Percentiles rank a stretch among this genome's conserved stretches.
Evolutionary conservation across 192 early-diverging fungal species (phyloP).

Genomic region (Gryganskiella cystojenkinii): DNA sequence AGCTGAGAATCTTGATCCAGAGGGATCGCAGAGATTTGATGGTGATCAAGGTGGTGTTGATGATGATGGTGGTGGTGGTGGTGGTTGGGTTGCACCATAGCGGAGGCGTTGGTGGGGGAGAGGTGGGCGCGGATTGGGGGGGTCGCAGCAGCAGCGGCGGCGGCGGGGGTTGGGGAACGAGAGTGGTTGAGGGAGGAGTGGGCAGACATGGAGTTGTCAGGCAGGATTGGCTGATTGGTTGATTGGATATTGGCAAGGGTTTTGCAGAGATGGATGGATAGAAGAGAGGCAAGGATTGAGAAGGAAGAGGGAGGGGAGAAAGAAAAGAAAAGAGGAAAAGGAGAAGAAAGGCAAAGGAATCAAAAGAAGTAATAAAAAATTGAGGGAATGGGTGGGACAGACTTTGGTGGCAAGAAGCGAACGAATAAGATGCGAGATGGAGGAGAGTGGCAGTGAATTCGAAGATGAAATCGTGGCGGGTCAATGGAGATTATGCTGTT

Average conservation of each 20-base stretch:
- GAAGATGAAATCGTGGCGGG: too few species aligned
- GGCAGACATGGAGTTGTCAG: not conserved
- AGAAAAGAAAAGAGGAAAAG: not conserved
- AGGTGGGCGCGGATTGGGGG: not conserved
- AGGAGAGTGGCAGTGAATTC: too few species aligned
- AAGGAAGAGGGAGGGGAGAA: not conserved
- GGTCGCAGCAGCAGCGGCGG: not conserved
- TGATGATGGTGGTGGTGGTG: constrained; percentile 12
- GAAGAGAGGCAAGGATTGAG: not conserved
- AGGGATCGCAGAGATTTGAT: too few species aligned
- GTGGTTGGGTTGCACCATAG: not conserved
- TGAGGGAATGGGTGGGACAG: not conserved
- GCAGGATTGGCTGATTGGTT: too few species aligned
- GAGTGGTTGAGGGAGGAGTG: not conserved
- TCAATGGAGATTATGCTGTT: too few species aligned
- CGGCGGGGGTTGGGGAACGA: not conserved
- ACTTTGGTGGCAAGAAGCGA: not conserved
- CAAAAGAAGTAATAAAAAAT: not conserved
- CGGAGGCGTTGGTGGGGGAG: not conserved
- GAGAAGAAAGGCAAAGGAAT: not conserved
- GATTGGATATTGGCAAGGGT: too few species aligned
- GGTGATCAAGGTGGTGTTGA: not conserved
- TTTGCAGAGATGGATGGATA: not conserved
- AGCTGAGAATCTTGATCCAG: too few species aligned
- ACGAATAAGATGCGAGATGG: too few species aligned